These are phyloP conservation scores for Usnea hakonensis DNA, from an alignment of 495 filamentous ascomycete genomes.

Conservation along the genomic window DNA sequence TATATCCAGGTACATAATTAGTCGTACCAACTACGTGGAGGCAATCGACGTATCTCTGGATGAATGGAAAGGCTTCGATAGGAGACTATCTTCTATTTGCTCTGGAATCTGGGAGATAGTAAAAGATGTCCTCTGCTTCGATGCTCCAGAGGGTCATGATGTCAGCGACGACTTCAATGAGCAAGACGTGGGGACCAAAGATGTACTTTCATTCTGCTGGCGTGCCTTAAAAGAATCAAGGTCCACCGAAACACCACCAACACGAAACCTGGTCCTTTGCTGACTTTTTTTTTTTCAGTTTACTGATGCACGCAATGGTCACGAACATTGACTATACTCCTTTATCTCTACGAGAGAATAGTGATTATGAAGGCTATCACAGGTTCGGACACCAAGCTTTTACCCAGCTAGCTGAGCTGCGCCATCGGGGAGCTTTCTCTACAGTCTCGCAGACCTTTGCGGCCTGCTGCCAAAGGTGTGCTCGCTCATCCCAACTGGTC, in stretches of 20 bases:
- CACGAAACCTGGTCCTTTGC: not conserved
- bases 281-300: conserved; percentile 4
- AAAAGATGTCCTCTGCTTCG: conserved; percentile 70
- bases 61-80: conserved; percentile 41
- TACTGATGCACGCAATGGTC: conserved; percentile 17
- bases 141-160: conserved; percentile 82
- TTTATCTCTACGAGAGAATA: conserved; percentile 23
- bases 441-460: conserved; percentile 85
- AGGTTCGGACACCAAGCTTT: conserved; percentile 65
- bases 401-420: conserved; percentile 68
- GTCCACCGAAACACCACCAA: conserved; percentile 34
- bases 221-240: conserved; percentile 86
- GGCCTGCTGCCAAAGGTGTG: conserved; percentile 59
- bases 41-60: conserved; percentile 24
- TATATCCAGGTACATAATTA: conserved; percentile 29
- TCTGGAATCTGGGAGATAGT: conserved; percentile 65
- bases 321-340: conserved; percentile 35
- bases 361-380: conserved; percentile 36
- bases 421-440: conserved; percentile 90
- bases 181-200: conserved; percentile 63
- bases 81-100: conserved; percentile 49
- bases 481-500: conserved; percentile 41
- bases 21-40: conserved; percentile 23
- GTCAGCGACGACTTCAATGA: conserved; percentile 66
- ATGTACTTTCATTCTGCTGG: conserved; percentile 87